Evolutionary conservation across 768 basidiomycete species (phyloP).

Genomic region (Austroboletus eburneus): DNA sequence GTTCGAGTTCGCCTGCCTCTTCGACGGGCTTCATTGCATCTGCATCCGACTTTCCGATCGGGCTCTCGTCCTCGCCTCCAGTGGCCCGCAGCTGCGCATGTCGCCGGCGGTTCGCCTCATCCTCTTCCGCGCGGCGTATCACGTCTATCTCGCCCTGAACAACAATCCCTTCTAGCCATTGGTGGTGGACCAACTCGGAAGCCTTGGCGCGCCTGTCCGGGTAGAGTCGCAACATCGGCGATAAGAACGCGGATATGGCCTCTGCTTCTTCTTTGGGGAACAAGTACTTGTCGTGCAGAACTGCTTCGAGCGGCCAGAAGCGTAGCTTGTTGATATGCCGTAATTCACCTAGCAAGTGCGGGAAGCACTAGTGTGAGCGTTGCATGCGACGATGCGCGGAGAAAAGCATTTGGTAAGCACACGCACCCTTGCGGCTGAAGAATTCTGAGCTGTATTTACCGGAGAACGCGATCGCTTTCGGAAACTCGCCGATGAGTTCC

Average conservation of each 20-base stretch:
- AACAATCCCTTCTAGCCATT: conserved; percentile 79
- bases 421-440: conserved; percentile 90
- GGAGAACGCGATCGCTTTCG: conserved; percentile 73
- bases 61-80: conserved; percentile 4
- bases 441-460: conserved; percentile 95
- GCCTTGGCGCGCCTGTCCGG: conserved; percentile 89
- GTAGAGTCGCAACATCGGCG: conserved; percentile 86
- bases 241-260: conserved; percentile 72
- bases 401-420: not conserved
- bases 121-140: conserved; percentile 60
- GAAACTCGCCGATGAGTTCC: conserved; percentile 90
- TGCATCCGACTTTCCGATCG: conserved; percentile 28
- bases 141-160: conserved; percentile 90
- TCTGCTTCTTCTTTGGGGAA: conserved; percentile 83
- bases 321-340: conserved; percentile 92
- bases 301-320: conserved; percentile 81
- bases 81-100: conserved; percentile 10
- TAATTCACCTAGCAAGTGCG: conserved; percentile 57
- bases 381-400: not conserved
- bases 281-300: conserved; percentile 93
- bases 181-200: conserved; percentile 77
- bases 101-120: conserved; percentile 34
- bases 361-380: conserved; percentile 8
- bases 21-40: conserved; percentile 80
- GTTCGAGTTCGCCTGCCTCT: conserved; percentile 28